Evolutionary conservation across 345 rosid species (phyloP).

Genomic region (Eucalyptus regnans): DNA sequence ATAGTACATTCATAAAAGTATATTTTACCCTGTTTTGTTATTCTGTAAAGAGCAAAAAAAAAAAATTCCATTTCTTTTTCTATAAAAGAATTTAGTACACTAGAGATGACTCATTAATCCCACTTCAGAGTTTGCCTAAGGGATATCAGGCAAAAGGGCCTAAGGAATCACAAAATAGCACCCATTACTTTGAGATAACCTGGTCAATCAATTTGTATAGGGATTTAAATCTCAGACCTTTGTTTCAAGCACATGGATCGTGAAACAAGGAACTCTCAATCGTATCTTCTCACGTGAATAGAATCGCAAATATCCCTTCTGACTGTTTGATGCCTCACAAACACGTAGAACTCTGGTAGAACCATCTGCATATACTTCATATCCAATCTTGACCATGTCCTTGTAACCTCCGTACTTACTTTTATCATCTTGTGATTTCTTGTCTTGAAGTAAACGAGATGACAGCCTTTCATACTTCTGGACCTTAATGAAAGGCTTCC

Average conservation of each 20-base stretch:
- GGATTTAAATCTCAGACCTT: constrained; percentile 44
- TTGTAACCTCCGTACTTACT: constrained; percentile 16
- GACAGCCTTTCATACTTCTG: constrained; percentile 38
- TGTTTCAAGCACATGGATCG: constrained; percentile 61
- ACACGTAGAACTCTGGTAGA: constrained; percentile 70
- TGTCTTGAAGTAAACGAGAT: constrained; percentile 33
- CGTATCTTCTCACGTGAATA: constrained; percentile 51
- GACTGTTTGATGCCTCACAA: constrained; percentile 50
- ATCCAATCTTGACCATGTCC: constrained; percentile 56
- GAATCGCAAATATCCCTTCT: constrained; percentile 17
- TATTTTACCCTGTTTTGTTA: not conserved
- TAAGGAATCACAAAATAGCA: not conserved
- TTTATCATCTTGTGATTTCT: constrained; percentile 27
- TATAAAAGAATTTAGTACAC: not conserved
- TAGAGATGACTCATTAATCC: not conserved
- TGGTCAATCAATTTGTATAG: not conserved
- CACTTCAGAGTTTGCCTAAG: not conserved
- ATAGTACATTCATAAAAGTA: not conserved
- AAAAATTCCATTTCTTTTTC: not conserved
- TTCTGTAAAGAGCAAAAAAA: not conserved
- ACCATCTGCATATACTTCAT: constrained; percentile 94
- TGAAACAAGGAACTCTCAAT: constrained; percentile 51
- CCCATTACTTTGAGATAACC: not conserved
- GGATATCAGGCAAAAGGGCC: not conserved
- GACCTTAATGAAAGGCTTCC: constrained; percentile 76